phyloP scores from a whole-genome alignment of 306 rosid species.

The Ormosia emarginata region DNA sequence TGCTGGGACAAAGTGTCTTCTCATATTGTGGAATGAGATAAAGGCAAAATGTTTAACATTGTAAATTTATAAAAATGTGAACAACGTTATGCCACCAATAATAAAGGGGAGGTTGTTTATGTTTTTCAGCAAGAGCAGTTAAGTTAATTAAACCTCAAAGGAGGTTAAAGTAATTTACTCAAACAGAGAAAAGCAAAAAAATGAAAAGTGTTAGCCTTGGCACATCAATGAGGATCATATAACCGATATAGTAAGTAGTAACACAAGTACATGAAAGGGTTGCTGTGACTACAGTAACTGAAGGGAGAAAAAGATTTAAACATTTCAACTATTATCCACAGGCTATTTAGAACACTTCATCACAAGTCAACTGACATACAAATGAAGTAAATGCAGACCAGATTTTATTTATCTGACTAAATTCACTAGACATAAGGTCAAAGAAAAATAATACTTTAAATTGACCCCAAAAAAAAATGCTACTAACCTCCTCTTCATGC shows the following conservation, averaged over 20 bases:
- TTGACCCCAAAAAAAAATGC: background rate
- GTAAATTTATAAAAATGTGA: background rate
- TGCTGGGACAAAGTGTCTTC: background rate
- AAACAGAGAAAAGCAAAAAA: background rate
- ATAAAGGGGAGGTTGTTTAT: background rate
- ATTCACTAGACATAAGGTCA: background rate
- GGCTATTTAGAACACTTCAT: background rate
- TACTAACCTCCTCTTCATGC: slow-evolving; percentile 85
- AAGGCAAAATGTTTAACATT: background rate
- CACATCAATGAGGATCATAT: background rate
- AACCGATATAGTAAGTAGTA: background rate
- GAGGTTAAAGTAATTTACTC: background rate
- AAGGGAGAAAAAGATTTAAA: background rate
- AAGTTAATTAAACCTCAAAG: background rate
- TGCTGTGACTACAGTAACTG: background rate
- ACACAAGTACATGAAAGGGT: background rate
- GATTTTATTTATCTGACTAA: background rate
- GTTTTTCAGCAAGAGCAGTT: background rate
- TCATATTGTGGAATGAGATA: background rate
- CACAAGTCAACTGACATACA: background rate
- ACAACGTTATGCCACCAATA: background rate
- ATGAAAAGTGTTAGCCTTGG: background rate
- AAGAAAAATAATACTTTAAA: background rate
- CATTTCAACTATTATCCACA: background rate
- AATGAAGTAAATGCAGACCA: background rate